Evolutionary conservation across 495 filamentous ascomycete genomes (phyloP).

Genomic region (Sphaerosporella brunnea): DNA sequence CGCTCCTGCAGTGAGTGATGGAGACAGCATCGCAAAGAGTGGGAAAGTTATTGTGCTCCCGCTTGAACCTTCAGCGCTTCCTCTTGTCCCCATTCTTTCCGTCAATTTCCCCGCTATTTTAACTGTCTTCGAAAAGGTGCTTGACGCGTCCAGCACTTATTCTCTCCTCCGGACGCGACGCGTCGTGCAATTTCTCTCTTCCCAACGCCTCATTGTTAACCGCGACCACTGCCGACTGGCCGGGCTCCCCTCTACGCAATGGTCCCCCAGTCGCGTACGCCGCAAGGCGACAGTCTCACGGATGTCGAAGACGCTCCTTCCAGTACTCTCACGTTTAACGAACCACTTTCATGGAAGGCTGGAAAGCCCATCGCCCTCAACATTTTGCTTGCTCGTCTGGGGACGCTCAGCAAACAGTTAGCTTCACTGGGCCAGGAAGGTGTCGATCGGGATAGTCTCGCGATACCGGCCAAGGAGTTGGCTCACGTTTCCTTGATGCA

Average conservation of each 20-base stretch:
- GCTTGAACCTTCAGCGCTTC: no score
- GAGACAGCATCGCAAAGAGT: no score
- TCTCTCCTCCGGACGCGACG: no score
- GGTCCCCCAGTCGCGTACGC: conserved; percentile 23
- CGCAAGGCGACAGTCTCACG: conserved; percentile 21
- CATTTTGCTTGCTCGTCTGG: conserved; percentile 64
- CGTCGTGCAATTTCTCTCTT: no score
- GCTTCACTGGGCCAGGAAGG: conserved; percentile 75
- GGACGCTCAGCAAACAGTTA: conserved; percentile 66
- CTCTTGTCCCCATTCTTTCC: no score
- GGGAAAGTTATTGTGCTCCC: no score
- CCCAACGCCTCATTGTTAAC: no score
- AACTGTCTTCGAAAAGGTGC: no score
- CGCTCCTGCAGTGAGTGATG: no score
- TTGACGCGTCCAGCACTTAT: no score
- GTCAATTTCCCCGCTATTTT: no score
- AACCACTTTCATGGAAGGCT: conserved; percentile 78
- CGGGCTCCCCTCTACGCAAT: conserved; percentile 13
- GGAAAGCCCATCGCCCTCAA: conserved; percentile 69
- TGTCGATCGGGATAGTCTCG: conserved; percentile 59
- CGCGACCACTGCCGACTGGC: conserved; percentile 1
- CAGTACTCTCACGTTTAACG: conserved; percentile 48
- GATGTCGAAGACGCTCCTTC: conserved; percentile 17
- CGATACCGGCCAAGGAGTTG: conserved; percentile 72
- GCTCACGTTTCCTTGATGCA: conserved; percentile 60